A percentile compares a stretch with the other conserved stretches of the same genome.
These are phyloP conservation scores for Lactarius tabidus DNA, from an alignment of 768 basidiomycete species.

Conservation along the genomic window DNA sequence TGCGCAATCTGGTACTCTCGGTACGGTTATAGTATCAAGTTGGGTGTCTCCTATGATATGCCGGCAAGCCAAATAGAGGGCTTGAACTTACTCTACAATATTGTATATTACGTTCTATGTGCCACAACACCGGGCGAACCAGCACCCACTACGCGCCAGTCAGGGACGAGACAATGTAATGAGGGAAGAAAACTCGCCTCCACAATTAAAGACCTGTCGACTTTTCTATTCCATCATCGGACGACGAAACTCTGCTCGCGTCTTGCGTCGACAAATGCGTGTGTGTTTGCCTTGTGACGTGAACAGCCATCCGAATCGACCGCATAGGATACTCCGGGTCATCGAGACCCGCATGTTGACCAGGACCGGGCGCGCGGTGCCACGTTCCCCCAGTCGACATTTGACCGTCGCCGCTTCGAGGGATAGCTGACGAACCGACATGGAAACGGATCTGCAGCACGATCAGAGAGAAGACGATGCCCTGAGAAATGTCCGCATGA, in stretches of 20 bases:
- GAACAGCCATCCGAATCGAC: background rate
- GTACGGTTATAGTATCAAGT: background rate
- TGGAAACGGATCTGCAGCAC: slow-evolving; percentile 4
- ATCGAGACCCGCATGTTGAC: background rate
- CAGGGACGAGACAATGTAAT: background rate
- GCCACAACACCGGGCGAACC: background rate
- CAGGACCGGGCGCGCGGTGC: background rate
- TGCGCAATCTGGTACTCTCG: background rate
- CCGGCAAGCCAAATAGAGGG: background rate
- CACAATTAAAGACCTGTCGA: background rate
- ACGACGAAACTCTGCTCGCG: background rate
- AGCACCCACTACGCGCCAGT: background rate
- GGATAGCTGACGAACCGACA: background rate
- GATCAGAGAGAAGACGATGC: slow-evolving; percentile 4
- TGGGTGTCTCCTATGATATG: background rate
- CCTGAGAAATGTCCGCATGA: background rate
- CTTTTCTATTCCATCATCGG: background rate
- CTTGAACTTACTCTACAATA: background rate
- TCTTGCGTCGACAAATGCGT: background rate
- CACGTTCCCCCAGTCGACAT: background rate
- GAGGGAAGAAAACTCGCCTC: background rate
- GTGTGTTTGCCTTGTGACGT: background rate
- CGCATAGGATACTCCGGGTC: background rate
- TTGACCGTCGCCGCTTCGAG: background rate
- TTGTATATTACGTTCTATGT: background rate